Percentiles rank a stretch among this genome's conserved stretches.
Conservation (phyloP, 257 asterid genomes). For the Solanum pennellii region DNA sequence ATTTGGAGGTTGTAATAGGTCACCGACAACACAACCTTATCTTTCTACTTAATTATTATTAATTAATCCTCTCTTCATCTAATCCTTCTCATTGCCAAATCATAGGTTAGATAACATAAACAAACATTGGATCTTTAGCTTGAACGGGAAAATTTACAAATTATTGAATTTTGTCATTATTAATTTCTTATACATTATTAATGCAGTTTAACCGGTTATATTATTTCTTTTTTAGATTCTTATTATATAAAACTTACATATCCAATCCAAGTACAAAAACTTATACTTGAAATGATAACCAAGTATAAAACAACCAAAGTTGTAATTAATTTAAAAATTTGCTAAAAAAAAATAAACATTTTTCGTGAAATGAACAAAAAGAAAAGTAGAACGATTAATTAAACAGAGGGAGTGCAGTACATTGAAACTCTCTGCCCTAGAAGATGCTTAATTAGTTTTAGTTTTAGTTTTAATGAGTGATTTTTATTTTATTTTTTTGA, state of each 20-base stretch:
- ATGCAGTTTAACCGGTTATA: too few species aligned
- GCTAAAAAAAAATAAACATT: too few species aligned
- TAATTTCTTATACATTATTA: too few species aligned
- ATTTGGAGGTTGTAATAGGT: not conserved
- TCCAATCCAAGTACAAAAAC: not conserved
- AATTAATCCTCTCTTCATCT: not conserved
- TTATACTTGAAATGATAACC: not conserved
- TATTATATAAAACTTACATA: too few species aligned
- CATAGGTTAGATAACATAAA: not conserved
- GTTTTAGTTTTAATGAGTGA: not conserved
- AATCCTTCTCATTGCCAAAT: not conserved
- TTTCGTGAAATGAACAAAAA: too few species aligned
- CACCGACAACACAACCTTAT: not conserved
- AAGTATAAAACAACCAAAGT: too few species aligned
- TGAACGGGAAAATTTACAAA: too few species aligned
- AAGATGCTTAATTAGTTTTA: not conserved
- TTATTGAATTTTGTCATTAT: too few species aligned
- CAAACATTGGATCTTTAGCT: not conserved
- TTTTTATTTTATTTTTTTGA: not conserved
- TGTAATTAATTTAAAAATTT: too few species aligned
- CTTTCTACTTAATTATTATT: not conserved
- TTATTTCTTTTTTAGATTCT: too few species aligned
- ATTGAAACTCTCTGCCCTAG: not conserved
- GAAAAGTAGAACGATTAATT: not conserved
- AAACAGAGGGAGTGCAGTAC: not conserved